A percentile compares a stretch with the other conserved stretches of the same genome.
Evolutionary conservation across 1,284 basidiomycete genomes (phyloP).

Genomic region (Papiliotrema nemorosa): DNA sequence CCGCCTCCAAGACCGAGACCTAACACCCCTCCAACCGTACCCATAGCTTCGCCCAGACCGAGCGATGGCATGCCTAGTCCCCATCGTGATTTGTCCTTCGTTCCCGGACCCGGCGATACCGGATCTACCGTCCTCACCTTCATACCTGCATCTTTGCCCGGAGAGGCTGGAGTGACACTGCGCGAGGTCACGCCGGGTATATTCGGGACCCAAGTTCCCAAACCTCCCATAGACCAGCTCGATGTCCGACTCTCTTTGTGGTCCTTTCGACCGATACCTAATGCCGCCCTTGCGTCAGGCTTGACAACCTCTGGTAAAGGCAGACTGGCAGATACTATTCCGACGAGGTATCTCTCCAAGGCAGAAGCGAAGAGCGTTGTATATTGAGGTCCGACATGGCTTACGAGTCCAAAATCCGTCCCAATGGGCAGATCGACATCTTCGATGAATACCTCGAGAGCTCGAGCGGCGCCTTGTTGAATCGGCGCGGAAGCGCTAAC

Average conservation of each 20-base stretch:
- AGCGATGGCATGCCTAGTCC: conserved; percentile 7
- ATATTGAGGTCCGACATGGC: not conserved
- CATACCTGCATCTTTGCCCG: not conserved
- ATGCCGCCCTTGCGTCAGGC: conserved; percentile 10
- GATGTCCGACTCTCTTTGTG: conserved; percentile 15
- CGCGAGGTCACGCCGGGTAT: not conserved
- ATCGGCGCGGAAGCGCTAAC: conserved; percentile 5
- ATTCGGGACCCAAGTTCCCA: conserved; percentile 2
- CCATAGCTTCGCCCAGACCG: conserved; percentile 28
- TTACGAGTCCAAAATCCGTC: not conserved
- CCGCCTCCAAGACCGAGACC: conserved; percentile 15
- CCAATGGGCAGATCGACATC: conserved; percentile 1
- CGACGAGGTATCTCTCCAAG: conserved; percentile 21
- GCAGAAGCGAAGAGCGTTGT: conserved; percentile 7
- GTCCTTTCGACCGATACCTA: conserved; percentile 21
- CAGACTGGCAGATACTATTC: conserved; percentile 13
- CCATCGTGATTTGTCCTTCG: conserved; percentile 15
- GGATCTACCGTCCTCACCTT: too few relatives aligned
- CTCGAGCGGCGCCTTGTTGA: not conserved
- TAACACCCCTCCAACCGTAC: conserved; percentile 31
- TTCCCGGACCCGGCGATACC: not conserved
- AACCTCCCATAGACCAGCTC: conserved; percentile 21
- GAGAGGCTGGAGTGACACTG: not conserved
- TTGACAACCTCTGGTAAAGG: not conserved
- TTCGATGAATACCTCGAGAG: conserved; percentile 10